These are phyloP conservation scores for Pseudogymnoascus sp. DNA, from an alignment of 2,329 filamentous ascomycete genomes.

Conservation along the genomic window DNA sequence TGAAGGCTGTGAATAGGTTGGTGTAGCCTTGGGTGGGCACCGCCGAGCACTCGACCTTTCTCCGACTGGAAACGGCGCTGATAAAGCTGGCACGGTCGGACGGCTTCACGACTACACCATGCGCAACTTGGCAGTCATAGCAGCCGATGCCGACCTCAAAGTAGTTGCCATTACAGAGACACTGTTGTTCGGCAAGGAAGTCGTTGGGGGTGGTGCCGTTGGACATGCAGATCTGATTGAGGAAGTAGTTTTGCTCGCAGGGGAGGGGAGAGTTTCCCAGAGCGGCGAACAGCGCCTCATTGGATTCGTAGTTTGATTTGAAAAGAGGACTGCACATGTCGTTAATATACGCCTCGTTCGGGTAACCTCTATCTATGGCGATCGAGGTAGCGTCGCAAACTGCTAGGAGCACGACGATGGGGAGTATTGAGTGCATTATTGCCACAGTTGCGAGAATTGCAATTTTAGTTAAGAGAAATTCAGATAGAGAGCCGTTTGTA, in stretches of 20 bases:
- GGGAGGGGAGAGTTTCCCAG: not conserved
- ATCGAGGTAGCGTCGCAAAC: not conserved
- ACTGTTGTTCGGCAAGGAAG: constrained; percentile 14
- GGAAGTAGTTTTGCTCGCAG: not conserved
- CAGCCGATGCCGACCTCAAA: constrained; percentile 5
- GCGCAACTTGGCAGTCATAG: not conserved
- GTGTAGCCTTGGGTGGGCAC: not conserved
- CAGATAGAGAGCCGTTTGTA: not conserved
- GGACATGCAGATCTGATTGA: not conserved
- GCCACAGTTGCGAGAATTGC: not conserved
- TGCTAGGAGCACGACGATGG: not conserved
- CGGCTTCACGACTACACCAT: not conserved
- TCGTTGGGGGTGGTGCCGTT: constrained; percentile 12
- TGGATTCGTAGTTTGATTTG: not conserved
- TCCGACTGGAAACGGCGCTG: not conserved
- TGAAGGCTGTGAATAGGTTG: not conserved
- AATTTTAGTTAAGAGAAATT: not conserved
- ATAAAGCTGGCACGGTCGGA: not conserved
- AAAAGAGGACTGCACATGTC: not conserved
- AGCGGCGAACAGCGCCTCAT: not conserved
- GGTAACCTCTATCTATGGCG: not conserved
- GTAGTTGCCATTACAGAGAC: constrained; percentile 12
- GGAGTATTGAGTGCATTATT: not conserved
- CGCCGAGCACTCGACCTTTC: not conserved
- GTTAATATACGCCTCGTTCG: not conserved